Base-by-base conservation (phyloP, 805 yeast genomes). In the Nakazawaea sp. region DNA sequence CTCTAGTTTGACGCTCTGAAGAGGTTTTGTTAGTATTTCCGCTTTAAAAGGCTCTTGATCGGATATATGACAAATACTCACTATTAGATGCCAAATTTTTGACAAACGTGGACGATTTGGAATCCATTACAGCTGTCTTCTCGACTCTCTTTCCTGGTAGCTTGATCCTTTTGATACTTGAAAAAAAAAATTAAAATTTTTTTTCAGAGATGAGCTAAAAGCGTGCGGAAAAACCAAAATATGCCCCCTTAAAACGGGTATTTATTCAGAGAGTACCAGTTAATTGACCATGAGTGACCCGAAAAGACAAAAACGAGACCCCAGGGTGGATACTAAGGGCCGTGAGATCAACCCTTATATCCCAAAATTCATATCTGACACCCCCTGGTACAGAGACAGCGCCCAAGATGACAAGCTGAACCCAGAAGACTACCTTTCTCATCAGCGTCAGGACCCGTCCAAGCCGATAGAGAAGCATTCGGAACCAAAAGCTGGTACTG, bases 31-130 rank as follows among this genome's bases (percentile, higher is more conserved):
- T 38, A 30, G 36, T 30, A 23, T 35, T n/a, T n/a, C n/a, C n/a
- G n/a, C n/a, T n/a, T n/a, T n/a, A n/a, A n/a, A n/a, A n/a, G n/a
- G n/a, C n/a, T n/a, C n/a, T n/a, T n/a, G n/a, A n/a, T n/a, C n/a
- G n/a, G n/a, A n/a, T n/a, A n/a, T n/a, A n/a, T n/a, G n/a, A n/a
- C n/a, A n/a, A n/a, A n/a, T n/a, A 49, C 64, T 13, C 50, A 56
- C 68, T 82, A 49, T 87, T 87, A 6, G 95, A 85, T 1, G 96
- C 95, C 44, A 88, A 63, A 50, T 80, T 80, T 59, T 82, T 84
- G 16, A 88, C 85, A 54, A 87, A 83, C 0, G 76, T 59, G 26
- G 72, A 62, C 12, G 75, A 30, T 31, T 31, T 31, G 4, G 34
- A 30, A 13, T 31, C 35, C 40, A 36, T 35, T n/a, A 24, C 49